phyloP scores from a whole-genome alignment of 345 rosid genomes.

The Citrus reticulata region DNA sequence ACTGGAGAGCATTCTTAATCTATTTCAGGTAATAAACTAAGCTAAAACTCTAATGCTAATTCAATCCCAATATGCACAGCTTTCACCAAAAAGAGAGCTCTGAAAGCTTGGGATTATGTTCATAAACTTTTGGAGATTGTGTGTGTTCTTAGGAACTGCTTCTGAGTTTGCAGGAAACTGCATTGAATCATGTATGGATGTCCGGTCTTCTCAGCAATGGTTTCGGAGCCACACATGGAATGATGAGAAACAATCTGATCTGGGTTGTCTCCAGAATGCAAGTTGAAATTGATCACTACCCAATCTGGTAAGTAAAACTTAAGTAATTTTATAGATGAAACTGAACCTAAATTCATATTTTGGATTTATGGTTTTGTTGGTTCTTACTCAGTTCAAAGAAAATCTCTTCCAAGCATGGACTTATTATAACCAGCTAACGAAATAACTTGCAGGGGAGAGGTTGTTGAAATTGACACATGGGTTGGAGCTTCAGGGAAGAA shows the following conservation, averaged over 20 bases:
- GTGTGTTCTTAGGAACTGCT: not conserved
- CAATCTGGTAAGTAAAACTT: conserved; percentile 43
- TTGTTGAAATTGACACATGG: conserved; percentile 68
- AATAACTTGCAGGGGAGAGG: conserved; percentile 50
- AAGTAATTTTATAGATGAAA: not conserved
- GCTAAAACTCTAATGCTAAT: not conserved
- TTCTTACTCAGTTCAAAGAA: not conserved
- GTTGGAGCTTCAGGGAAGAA: conserved; percentile 71
- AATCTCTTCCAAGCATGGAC: not conserved
- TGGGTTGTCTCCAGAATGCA: conserved; percentile 79
- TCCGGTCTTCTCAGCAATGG: conserved; percentile 74
- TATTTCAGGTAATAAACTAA: conserved; percentile 45
- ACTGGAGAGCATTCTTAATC: conserved; percentile 55
- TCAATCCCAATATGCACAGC: not conserved
- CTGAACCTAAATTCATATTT: not conserved
- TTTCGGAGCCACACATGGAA: conserved; percentile 70
- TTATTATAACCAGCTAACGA: not conserved
- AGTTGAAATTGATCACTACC: conserved; percentile 52
- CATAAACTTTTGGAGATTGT: not conserved
- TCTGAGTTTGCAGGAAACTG: conserved; percentile 46
- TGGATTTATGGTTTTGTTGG: not conserved
- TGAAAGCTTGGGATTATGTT: not conserved
- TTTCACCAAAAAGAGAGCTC: not conserved
- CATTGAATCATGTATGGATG: conserved; percentile 77
- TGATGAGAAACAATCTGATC: conserved; percentile 63